Conservation (phyloP, 2,329 filamentous ascomycete species). For the Diaporthe citri region DNA sequence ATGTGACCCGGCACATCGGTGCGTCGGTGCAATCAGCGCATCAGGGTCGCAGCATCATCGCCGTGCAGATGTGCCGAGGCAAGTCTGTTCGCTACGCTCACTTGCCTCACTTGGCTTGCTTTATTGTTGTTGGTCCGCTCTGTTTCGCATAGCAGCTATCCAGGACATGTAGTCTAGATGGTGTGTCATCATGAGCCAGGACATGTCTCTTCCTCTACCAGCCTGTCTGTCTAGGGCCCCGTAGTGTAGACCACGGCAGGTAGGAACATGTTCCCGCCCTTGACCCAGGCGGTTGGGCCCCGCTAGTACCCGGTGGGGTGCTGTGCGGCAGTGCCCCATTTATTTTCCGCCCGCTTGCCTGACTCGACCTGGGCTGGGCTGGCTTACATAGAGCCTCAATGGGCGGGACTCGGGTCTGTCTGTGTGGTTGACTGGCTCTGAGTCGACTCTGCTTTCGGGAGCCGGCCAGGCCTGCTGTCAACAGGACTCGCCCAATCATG, state of each 20-base stretch:
- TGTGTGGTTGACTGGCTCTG: neutral
- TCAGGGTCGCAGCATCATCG: conserved; percentile 19
- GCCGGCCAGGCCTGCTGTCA: conserved; percentile 17
- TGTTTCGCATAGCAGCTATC: neutral
- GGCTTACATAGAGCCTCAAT: conserved; percentile 1
- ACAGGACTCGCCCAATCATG: conserved; percentile 28
- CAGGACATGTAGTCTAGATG: neutral
- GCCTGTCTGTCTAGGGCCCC: neutral
- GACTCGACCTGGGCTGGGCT: neutral
- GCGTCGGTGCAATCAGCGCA: conserved; percentile 10
- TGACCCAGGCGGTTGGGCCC: conserved; percentile 17
- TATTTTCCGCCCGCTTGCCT: conserved; percentile 10
- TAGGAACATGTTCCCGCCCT: neutral
- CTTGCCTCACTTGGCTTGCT: neutral
- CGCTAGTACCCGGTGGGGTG: conserved; percentile 31
- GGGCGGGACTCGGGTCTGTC: neutral
- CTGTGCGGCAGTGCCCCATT: conserved; percentile 15
- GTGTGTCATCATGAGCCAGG: neutral
- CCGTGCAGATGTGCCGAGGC: conserved; percentile 23
- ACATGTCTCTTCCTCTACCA: neutral
- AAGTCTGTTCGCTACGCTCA: neutral
- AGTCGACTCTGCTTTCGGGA: conserved; percentile 19
- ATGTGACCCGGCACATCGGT: conserved; percentile 20
- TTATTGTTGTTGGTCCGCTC: neutral
- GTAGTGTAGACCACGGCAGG: neutral